Evolutionary conservation across 2,329 filamentous ascomycete species (phyloP).

Genomic region (Cordyceps cateniannulata): DNA sequence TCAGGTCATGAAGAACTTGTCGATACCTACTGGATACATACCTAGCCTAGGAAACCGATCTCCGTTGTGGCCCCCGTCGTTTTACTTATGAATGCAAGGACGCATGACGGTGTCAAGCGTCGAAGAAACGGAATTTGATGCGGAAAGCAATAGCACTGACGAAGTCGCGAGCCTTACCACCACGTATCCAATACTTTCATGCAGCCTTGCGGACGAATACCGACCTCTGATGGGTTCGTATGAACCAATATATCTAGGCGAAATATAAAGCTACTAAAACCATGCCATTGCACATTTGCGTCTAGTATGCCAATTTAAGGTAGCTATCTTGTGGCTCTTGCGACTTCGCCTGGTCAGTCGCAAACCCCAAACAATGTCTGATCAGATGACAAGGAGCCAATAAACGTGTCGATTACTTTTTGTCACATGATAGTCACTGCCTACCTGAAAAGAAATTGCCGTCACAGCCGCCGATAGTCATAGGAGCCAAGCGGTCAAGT

Average conservation of each 20-base stretch:
- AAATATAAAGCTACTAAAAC: no score
- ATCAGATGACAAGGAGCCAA: not conserved
- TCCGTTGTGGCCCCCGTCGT: no score
- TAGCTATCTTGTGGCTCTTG: not conserved
- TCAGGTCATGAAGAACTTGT: not conserved
- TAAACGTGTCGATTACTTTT: not conserved
- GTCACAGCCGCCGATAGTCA: no score
- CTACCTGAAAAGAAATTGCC: no score
- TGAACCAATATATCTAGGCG: no score
- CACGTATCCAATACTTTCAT: not conserved
- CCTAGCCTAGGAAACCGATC: not conserved
- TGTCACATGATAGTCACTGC: no score
- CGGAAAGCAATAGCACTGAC: not conserved
- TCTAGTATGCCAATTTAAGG: no score
- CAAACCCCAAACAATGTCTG: not conserved
- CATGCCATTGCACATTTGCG: no score
- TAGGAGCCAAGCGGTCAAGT: not conserved
- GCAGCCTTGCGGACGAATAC: not conserved
- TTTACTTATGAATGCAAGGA: not conserved
- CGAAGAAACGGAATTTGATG: not conserved
- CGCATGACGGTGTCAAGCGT: no score
- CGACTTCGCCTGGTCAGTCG: not conserved
- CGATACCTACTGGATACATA: no score
- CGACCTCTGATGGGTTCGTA: not conserved
- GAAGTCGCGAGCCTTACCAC: not conserved